phyloP scores from a whole-genome alignment of 176 grass and related monocot species.

The Rhynchospora tenuis region DNA sequence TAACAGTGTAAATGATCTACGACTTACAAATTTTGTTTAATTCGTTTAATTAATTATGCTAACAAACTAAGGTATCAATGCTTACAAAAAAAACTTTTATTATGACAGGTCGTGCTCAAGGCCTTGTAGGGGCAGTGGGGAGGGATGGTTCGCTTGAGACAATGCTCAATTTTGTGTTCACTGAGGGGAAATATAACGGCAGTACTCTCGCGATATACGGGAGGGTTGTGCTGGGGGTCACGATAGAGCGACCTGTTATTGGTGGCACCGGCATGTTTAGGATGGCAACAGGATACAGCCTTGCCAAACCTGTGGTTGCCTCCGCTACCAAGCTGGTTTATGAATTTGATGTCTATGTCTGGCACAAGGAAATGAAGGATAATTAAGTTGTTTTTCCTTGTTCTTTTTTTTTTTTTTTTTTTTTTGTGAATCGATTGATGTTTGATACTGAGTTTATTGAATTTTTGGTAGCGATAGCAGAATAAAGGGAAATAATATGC shows the following conservation, averaged over 20 bases:
- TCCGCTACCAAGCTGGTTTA: not conserved
- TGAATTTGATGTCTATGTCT: not conserved
- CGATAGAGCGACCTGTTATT: not conserved
- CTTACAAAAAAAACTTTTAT: not conserved
- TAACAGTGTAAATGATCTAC: too few species aligned
- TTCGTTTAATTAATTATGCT: not conserved
- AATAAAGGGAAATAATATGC: too few species aligned
- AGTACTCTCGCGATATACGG: conserved; percentile 5
- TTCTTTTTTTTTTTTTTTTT: not conserved
- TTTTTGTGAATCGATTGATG: not conserved
- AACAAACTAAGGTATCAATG: not conserved
- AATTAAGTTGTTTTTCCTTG: not conserved
- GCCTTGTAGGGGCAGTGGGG: not conserved
- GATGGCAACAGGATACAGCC: not conserved
- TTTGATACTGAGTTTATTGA: not conserved
- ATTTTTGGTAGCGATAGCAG: too few species aligned
- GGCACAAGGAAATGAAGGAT: not conserved
- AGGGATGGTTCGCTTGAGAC: not conserved
- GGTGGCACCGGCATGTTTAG: conserved; percentile 22
- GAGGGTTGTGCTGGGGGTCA: not conserved
- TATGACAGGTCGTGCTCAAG: not conserved
- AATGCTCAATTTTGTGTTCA: conserved; percentile 10
- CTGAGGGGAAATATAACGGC: not conserved
- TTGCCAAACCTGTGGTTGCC: not conserved
- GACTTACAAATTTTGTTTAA: not conserved